Conservation (phyloP, 768 basidiomycete genomes). For the Kwoniella dejecticola region DNA sequence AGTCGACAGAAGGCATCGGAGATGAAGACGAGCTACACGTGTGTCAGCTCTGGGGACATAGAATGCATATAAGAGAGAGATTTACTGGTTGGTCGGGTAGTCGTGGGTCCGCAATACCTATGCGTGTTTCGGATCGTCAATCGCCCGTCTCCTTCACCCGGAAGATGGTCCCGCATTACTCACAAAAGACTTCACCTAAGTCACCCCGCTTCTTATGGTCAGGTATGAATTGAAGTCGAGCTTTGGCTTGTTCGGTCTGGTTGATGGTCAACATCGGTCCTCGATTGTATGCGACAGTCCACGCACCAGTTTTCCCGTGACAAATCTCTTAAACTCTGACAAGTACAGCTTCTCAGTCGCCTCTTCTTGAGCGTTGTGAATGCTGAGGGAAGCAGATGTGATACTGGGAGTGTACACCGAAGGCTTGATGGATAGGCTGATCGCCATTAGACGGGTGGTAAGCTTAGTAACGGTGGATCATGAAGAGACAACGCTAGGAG, state of each 20-base stretch:
- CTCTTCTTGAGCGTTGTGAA: conserved; percentile 17
- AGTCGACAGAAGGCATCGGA: conserved; percentile 34
- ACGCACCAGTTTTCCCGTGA: conserved; percentile 29
- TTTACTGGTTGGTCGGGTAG: conserved; percentile 29
- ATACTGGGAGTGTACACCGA: conserved; percentile 4
- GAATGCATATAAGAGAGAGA: background rate
- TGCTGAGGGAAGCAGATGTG: conserved; percentile 4
- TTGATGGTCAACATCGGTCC: background rate
- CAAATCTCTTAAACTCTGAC: conserved; percentile 31
- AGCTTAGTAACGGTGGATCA: background rate
- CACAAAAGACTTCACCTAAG: conserved; percentile 35
- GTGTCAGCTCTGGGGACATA: background rate
- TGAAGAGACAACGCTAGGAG: background rate
- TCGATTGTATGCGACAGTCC: background rate
- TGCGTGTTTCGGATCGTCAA: background rate
- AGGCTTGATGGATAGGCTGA: background rate
- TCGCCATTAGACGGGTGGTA: too few relatives aligned
- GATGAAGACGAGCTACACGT: conserved; percentile 26
- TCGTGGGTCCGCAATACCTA: conserved; percentile 33
- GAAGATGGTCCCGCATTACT: background rate
- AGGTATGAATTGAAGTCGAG: conserved; percentile 20
- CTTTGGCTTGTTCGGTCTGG: conserved; percentile 28
- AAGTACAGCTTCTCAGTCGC: conserved; percentile 22
- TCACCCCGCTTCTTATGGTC: conserved; percentile 23
- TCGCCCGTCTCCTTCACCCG: background rate